Conservation (phyloP, 495 filamentous ascomycete genomes). For the Tuber magnatum region DNA sequence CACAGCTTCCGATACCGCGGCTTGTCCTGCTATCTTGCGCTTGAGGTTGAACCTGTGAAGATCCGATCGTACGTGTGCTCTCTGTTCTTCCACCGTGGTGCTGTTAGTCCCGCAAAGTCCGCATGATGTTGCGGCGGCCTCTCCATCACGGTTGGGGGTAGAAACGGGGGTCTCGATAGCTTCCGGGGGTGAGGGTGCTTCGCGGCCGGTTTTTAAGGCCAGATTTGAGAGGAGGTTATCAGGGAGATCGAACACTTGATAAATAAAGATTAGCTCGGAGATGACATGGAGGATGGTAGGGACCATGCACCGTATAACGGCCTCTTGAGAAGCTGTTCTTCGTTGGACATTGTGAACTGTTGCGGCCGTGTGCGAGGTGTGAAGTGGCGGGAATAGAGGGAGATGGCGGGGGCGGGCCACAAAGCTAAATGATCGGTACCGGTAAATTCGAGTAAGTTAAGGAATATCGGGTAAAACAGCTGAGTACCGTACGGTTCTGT, state of each 20-base stretch:
- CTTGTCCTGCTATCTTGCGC: conserved; percentile 66
- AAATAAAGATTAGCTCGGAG: conserved; percentile 22
- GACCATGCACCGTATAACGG: conserved; percentile 56
- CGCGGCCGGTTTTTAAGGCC: conserved; percentile 48
- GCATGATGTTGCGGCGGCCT: conserved; percentile 65
- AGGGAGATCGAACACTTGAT: conserved; percentile 77
- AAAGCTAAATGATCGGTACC: too few relatives aligned
- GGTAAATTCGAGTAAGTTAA: not conserved
- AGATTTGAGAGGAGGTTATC: conserved; percentile 66
- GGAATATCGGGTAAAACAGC: not conserved
- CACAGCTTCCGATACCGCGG: conserved; percentile 63
- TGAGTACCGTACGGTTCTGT: not conserved
- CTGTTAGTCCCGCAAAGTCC: conserved; percentile 69
- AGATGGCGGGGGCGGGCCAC: conserved; percentile 4
- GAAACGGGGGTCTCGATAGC: conserved; percentile 22
- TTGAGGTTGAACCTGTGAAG: conserved; percentile 91
- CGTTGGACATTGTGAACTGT: conserved; percentile 18
- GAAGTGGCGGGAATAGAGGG: not conserved
- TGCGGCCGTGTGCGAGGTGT: not conserved
- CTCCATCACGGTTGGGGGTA: conserved; percentile 28
- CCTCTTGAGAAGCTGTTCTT: conserved; percentile 54
- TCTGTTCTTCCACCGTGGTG: conserved; percentile 67
- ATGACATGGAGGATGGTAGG: conserved; percentile 1
- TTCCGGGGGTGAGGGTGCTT: conserved; percentile 38
- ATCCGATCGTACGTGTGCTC: conserved; percentile 81